Evolutionary conservation across 257 asterid genomes (phyloP).

Genomic region (Solanum paucissectum): DNA sequence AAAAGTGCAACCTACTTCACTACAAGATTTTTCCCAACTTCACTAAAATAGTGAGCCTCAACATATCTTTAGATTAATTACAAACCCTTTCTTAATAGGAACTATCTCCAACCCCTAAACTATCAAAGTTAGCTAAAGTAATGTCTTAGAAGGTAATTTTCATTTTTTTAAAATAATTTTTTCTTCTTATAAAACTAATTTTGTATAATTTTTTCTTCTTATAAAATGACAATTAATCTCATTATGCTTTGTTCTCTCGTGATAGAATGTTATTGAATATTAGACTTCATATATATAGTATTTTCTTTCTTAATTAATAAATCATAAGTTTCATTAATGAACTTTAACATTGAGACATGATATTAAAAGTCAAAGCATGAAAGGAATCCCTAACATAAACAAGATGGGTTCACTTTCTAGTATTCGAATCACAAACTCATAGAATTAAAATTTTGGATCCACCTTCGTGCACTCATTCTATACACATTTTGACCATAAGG

Average conservation of each 20-base stretch:
- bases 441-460: background rate
- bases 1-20: background rate
- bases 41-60: background rate
- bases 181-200: too few species aligned
- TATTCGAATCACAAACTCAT: background rate
- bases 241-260: too few species aligned
- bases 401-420: background rate
- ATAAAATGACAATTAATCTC: too few species aligned
- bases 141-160: too few species aligned
- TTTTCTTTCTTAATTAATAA: background rate
- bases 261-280: background rate
- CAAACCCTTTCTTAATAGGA: background rate
- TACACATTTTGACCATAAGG: background rate
- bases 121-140: too few species aligned
- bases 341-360: background rate
- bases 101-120: background rate
- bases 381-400: background rate
- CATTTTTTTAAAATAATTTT: too few species aligned
- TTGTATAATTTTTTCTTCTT: too few species aligned
- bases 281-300: background rate
- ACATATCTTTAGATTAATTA: too few species aligned
- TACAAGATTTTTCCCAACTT: background rate
- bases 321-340: background rate
- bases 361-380: background rate
- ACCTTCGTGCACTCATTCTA: background rate